Evolutionary conservation across 2,329 filamentous ascomycete species (phyloP), one percentile per base, ranked within the genome.

Genomic region (Colletotrichum melonis): DNA sequence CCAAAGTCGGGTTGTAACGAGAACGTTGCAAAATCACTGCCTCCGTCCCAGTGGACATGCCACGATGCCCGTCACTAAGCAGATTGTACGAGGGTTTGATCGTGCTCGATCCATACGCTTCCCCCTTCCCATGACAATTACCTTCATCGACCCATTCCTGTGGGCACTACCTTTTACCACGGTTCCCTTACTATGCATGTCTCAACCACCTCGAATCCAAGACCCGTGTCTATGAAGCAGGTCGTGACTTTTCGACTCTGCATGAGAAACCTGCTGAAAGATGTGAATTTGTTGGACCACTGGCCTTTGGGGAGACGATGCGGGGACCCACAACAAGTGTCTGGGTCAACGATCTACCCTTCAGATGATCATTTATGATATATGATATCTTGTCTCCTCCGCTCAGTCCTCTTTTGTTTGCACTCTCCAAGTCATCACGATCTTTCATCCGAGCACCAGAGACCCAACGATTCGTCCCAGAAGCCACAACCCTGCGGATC

Each of bases 341-440:
- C 67, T 69, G 49, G 52, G 32, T 35, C 67, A 70, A 42, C 46
- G 70, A 70, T 70, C 60, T 65, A 30, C 63, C 63, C 42, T 22
- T 42, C 60, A 49, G 70, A 73, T 73, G 35, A 59, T 73, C 70
- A 73, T 28, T 56, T 65, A 59, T 65, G 70, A 73, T 73, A 73
- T 70, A 73, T 73, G 70, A 73, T 55, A 73, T 65, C 67, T 73
- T 30, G 32, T 49, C 67, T 46, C 58, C 60, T 57, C 60, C 70
- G 70, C 60, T 63, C 67, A 73, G 67, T 73, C 67, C 70, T 55
- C 60, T 65, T 49, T 73, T 64, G 67, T 70, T 56, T 60, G 60
- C 55, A 46, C 46, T 70, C 55, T 52, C 46, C 55, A 49, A 62
- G 60, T 62, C 67, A 65, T 64, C 46, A 22, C 19, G 12, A 60